A percentile compares a stretch with the other conserved stretches of the same genome.
Conservation (phyloP, 495 filamentous ascomycete genomes). For the Schizothecium vesticola region DNA sequence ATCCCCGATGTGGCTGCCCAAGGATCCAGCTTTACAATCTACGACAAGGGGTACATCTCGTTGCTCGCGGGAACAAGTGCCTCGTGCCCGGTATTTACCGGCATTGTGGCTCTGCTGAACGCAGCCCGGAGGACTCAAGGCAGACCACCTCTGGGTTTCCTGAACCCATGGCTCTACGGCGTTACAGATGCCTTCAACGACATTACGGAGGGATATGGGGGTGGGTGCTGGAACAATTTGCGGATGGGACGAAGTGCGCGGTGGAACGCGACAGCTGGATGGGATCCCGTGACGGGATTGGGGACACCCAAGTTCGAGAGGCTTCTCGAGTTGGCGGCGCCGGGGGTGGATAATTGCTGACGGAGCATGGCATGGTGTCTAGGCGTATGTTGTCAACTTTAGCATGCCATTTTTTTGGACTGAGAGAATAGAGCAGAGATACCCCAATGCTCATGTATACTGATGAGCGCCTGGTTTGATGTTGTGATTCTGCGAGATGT, state of each 20-base stretch:
- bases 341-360: slow-evolving; percentile 23
- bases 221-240: slow-evolving; percentile 51
- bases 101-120: slow-evolving; percentile 61
- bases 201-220: slow-evolving; percentile 53
- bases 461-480: neutral
- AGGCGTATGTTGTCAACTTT: neutral
- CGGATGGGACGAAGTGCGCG: slow-evolving; percentile 48
- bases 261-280: slow-evolving; percentile 51
- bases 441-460: neutral
- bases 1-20: slow-evolving; percentile 73
- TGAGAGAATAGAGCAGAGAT: neutral
- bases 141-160: slow-evolving; percentile 58
- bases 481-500: neutral
- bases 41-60: slow-evolving; percentile 2
- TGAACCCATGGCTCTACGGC: slow-evolving; percentile 71
- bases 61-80: slow-evolving; percentile 55
- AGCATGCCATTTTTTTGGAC: neutral
- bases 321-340: slow-evolving; percentile 20
- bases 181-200: slow-evolving; percentile 54
- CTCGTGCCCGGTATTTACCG: slow-evolving; percentile 58
- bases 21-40: slow-evolving; percentile 11
- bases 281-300: slow-evolving; percentile 45
- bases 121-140: slow-evolving; percentile 55
- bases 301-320: slow-evolving; percentile 35
- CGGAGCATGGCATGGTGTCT: neutral